Base-by-base conservation (phyloP, 257 asterid genomes). In the Jasminum sambac region DNA sequence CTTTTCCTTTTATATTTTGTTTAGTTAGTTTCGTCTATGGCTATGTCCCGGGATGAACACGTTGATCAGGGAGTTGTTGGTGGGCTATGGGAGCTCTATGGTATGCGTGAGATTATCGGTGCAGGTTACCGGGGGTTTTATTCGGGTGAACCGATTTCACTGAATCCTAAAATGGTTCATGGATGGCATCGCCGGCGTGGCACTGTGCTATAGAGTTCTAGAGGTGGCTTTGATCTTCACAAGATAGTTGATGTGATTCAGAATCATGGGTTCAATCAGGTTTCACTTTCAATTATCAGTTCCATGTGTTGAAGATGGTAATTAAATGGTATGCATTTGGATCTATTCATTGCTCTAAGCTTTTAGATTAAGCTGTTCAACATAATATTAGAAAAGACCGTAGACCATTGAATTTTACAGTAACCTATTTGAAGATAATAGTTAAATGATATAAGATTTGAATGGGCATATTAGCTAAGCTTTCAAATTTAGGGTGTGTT, bases 31-130 rank as follows among this genome's bases (percentile, higher is more conserved):
- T n/a, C n/a, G n/a, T n/a, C n/a, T n/a, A n/a, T n/a, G 95, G 0
- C 78, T 91, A 16, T 91, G 96, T 79, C 96, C 98, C 0, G 96
- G 96, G 1, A 81, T 89, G 90, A 91, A 89, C 69, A 91, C 96
- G 10, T 95, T 89, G 69, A 87, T 91, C 34, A 58, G 95, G 70
- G 97, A 91, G 85, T 87, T 91, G 74, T 96, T 91, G 69, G 87
- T 84, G 36, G 91, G 71, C 79, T 91, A 8, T 91, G 90, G 96
- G 96, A 89, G 34, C 73, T 86, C 26, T 91, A 91, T 70, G 91
- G 95, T 0, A 96, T 79, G 41, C 80, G 91, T 4, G 81, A 84
- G 61, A 85, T 87, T 3, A 79, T 50, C 64, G 97, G 97, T 0
- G 90, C 95, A 0, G 97, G 96, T 16, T 91, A 77, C 71, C 73